These are phyloP conservation scores for Ichthyophthirius multifiliis DNA, from an alignment of 169 alveolate species.

Conservation along the genomic window DNA sequence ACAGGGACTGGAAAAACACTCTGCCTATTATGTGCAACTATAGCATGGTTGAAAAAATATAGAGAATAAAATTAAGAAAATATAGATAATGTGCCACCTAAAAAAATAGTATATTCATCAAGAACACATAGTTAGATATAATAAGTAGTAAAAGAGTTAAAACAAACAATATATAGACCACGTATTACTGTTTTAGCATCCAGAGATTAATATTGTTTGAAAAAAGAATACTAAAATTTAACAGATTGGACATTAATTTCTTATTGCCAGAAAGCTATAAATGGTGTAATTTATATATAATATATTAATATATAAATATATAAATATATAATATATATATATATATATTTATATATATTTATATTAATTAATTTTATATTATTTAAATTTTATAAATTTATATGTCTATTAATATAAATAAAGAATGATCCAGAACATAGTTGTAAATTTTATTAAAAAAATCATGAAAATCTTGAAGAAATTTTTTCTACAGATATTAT, in stretches of 20 bases:
- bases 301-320: background rate
- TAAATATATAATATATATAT: too few relatives aligned
- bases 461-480: background rate
- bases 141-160: conserved; percentile 65
- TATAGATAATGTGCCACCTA: background rate
- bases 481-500: background rate
- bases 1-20: conserved; percentile 88
- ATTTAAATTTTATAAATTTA: background rate
- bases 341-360: too few relatives aligned
- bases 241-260: background rate
- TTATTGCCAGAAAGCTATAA: background rate
- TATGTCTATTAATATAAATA: background rate
- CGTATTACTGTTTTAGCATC: conserved; percentile 49
- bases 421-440: background rate
- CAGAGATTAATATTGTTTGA: conserved; percentile 55
- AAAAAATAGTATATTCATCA: conserved; percentile 61
- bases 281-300: background rate
- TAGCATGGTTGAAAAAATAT: conserved; percentile 66
- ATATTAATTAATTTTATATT: too few relatives aligned
- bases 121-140: conserved; percentile 80
- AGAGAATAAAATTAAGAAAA: conserved; percentile 22
- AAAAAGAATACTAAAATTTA: conserved; percentile 16
- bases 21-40: conserved; percentile 62
- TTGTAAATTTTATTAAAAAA: background rate
- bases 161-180: conserved; percentile 59